These are phyloP conservation scores for Westerdykella sp. DNA, from an alignment of 2,329 filamentous ascomycete genomes.

Conservation along the genomic window DNA sequence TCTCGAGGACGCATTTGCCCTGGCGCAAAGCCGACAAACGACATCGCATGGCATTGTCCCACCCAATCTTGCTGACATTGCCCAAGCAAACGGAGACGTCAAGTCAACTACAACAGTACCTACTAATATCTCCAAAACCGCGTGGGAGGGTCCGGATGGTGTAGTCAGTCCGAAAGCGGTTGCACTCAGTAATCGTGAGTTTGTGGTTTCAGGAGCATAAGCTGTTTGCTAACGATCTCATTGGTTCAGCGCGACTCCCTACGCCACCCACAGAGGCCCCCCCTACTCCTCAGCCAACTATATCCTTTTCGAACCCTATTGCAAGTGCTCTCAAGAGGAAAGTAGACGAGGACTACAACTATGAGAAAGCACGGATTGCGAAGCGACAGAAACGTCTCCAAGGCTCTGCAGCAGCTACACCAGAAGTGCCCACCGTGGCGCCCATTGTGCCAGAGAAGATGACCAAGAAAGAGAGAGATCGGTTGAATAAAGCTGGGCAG, in stretches of 20 bases:
- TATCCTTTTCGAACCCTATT: conserved; percentile 53
- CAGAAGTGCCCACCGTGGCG: conserved; percentile 18
- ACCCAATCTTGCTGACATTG: conserved; percentile 67
- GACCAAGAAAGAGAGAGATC: conserved; percentile 83
- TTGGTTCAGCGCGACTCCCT: conserved; percentile 38
- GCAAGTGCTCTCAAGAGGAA: conserved; percentile 44
- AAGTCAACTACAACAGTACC: conserved; percentile 35
- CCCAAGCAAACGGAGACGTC: conserved; percentile 47
- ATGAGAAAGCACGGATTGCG: conserved; percentile 58
- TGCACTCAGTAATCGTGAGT: conserved; percentile 32
- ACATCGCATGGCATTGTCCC: conserved; percentile 76
- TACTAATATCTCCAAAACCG: conserved; percentile 33
- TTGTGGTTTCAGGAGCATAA: not conserved
- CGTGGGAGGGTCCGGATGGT: conserved; percentile 43
- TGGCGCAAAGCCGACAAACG: conserved; percentile 66
- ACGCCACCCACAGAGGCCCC: conserved; percentile 44
- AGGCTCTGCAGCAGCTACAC: conserved; percentile 21
- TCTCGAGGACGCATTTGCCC: conserved; percentile 66
- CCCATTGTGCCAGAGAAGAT: conserved; percentile 44
- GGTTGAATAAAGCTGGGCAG: conserved; percentile 63
- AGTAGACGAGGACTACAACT: conserved; percentile 53
- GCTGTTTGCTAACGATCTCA: conserved; percentile 9
- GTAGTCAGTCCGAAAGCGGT: conserved; percentile 51
- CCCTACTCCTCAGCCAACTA: conserved; percentile 46
- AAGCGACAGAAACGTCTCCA: conserved; percentile 40